Percentiles rank a stretch among this genome's conserved stretches.
Conservation (phyloP, 78 protist genomes). For the Speleostelium caveatum region DNA sequence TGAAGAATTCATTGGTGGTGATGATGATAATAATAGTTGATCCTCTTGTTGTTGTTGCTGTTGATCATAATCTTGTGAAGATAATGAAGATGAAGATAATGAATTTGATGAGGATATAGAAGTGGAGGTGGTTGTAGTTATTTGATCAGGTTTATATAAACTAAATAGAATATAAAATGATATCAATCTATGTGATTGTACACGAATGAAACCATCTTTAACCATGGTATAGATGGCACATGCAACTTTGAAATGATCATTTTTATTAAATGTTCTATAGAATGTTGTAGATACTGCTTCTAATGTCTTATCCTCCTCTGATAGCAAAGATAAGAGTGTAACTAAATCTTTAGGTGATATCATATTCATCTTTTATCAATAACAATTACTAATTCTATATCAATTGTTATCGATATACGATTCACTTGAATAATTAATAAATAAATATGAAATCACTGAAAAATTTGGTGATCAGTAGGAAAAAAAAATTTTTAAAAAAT, state of each 20-base stretch:
- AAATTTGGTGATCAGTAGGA: neutral
- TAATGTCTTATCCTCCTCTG: slow-evolving; percentile 62
- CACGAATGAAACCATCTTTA: slow-evolving; percentile 68
- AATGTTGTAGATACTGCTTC: slow-evolving; percentile 68
- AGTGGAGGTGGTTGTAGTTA: neutral
- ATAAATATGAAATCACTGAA: neutral
- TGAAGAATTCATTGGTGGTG: slow-evolving; percentile 3
- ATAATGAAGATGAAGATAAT: neutral
- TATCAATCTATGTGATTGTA: slow-evolving; percentile 44
- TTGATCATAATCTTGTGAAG: neutral
- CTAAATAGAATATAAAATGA: slow-evolving; percentile 53
- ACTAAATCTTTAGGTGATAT: slow-evolving; percentile 51
- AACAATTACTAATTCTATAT: too few species aligned
- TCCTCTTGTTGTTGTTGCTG: neutral
- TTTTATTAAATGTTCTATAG: slow-evolving; percentile 64
- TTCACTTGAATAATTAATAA: too few species aligned
- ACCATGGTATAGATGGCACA: slow-evolving; percentile 75
- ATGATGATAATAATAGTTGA: neutral
- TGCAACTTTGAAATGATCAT: slow-evolving; percentile 64
- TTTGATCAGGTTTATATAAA: slow-evolving; percentile 44
- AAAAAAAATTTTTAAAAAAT: too few species aligned
- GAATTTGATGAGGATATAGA: slow-evolving; percentile 16
- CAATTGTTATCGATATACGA: too few species aligned
- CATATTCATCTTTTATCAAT: too few species aligned
- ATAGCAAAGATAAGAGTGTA: slow-evolving; percentile 38